Evolutionary conservation across 2,329 filamentous ascomycete species (phyloP).

Genomic region (Cladophialophora immunda): DNA sequence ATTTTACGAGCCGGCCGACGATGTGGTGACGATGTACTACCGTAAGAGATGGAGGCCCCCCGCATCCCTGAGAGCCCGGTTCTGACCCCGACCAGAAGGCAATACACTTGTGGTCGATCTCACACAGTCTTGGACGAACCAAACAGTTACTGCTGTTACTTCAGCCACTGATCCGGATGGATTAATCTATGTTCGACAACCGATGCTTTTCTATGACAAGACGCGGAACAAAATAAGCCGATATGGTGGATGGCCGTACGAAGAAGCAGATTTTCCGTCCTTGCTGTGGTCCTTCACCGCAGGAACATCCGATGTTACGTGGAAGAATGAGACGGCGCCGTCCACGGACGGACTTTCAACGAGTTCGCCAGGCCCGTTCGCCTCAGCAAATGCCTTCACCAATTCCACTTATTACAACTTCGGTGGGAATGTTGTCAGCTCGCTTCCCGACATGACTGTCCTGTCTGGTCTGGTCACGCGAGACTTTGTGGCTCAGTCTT

Average conservation of each 20-base stretch:
- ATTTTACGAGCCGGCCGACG: constrained; percentile 15
- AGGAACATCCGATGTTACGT: constrained; percentile 13
- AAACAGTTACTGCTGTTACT: constrained; percentile 15
- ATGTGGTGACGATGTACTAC: constrained; percentile 4
- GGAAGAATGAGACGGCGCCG: constrained; percentile 22
- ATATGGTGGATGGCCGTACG: constrained; percentile 34
- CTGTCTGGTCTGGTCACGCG: constrained; percentile 31
- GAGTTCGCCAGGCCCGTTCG: constrained; percentile 24
- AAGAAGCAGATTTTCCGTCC: constrained; percentile 12
- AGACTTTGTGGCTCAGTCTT: constrained; percentile 23
- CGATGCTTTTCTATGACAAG: constrained; percentile 30
- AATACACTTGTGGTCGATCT: constrained; percentile 30
- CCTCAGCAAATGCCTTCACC: constrained; percentile 25
- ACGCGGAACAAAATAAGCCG: constrained; percentile 24
- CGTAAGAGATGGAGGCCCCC: neutral
- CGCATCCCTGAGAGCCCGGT: neutral
- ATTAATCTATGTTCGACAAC: constrained; percentile 25
- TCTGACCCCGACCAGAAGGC: constrained; percentile 18
- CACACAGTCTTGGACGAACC: constrained; percentile 33
- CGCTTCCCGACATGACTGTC: constrained; percentile 28
- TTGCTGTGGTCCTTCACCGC: constrained; percentile 28
- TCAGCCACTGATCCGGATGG: constrained; percentile 1
- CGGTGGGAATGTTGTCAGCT: constrained; percentile 25
- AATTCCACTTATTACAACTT: constrained; percentile 31
- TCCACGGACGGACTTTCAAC: constrained; percentile 18